phyloP scores from a whole-genome alignment of 441 rosid genomes.

The Gossypium davidsonii region DNA sequence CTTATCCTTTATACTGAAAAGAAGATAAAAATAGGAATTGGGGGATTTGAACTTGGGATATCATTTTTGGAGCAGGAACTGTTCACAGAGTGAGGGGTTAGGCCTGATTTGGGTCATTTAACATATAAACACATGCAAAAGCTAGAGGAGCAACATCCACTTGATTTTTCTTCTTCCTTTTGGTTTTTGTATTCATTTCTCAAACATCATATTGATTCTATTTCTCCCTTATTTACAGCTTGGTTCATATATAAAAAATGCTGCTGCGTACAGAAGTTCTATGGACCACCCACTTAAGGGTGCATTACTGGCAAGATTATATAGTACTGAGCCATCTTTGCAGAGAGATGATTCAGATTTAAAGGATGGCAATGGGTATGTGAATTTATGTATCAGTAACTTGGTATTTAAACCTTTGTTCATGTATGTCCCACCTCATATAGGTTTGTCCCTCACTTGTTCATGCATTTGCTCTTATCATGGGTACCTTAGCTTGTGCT shows the following conservation, averaged over 20 bases:
- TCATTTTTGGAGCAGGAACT: background rate
- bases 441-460: background rate
- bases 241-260: constrained; percentile 33
- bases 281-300: constrained; percentile 21
- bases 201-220: background rate
- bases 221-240: constrained; percentile 25
- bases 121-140: background rate
- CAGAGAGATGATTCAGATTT: constrained; percentile 37
- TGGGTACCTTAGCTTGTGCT: background rate
- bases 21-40: background rate
- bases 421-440: background rate
- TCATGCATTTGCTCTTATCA: background rate
- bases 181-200: background rate
- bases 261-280: constrained; percentile 26
- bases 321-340: constrained; percentile 40
- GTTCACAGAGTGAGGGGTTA: background rate
- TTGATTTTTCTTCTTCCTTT: background rate
- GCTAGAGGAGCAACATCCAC: background rate
- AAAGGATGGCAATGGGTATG: constrained; percentile 30
- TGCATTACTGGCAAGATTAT: constrained; percentile 35
- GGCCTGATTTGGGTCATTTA: background rate
- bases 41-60: constrained; percentile 4
- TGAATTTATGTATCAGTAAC: background rate
- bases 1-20: background rate
- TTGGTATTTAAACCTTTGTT: background rate